These are phyloP conservation scores for Filobasidium floriforme DNA, from an alignment of 768 basidiomycete species.

Conservation along the genomic window DNA sequence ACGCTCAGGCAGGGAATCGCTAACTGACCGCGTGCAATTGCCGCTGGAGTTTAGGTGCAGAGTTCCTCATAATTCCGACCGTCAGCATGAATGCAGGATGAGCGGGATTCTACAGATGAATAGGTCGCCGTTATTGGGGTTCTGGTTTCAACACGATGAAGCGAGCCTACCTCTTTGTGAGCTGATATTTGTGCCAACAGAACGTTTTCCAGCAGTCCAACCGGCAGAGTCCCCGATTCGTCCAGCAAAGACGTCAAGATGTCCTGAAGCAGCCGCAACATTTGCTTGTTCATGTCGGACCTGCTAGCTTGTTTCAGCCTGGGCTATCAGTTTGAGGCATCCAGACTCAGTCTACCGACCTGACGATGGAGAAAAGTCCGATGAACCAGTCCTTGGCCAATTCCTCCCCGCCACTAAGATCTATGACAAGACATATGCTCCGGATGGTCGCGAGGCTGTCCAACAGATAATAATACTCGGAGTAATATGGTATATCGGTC, in stretches of 20 bases:
- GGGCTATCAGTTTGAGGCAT: not conserved
- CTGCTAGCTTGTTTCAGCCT: constrained; percentile 13
- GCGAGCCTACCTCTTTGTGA: constrained; percentile 18
- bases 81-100: constrained; percentile 20
- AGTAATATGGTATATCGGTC: constrained; percentile 73
- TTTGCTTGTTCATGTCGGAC: constrained; percentile 36
- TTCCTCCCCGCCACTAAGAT: constrained; percentile 77
- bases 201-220: constrained; percentile 70
- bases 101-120: constrained; percentile 10
- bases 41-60: constrained; percentile 46
- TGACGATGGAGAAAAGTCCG: constrained; percentile 70
- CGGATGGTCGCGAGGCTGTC: constrained; percentile 90
- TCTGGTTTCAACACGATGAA: not conserved
- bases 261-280: constrained; percentile 59
- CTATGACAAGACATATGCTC: constrained; percentile 86
- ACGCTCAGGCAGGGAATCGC: not conserved
- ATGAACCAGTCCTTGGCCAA: constrained; percentile 70
- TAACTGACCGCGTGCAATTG: constrained; percentile 16
- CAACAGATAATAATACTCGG: constrained; percentile 88
- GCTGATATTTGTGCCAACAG: constrained; percentile 69
- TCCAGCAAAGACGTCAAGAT: constrained; percentile 84
- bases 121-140: not conserved
- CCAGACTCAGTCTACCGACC: constrained; percentile 40
- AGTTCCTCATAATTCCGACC: constrained; percentile 12
- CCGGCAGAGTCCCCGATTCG: constrained; percentile 69